These are phyloP conservation scores for Aureobasidium sp. DNA, from an alignment of 2,329 filamentous ascomycete species.

Conservation along the genomic window DNA sequence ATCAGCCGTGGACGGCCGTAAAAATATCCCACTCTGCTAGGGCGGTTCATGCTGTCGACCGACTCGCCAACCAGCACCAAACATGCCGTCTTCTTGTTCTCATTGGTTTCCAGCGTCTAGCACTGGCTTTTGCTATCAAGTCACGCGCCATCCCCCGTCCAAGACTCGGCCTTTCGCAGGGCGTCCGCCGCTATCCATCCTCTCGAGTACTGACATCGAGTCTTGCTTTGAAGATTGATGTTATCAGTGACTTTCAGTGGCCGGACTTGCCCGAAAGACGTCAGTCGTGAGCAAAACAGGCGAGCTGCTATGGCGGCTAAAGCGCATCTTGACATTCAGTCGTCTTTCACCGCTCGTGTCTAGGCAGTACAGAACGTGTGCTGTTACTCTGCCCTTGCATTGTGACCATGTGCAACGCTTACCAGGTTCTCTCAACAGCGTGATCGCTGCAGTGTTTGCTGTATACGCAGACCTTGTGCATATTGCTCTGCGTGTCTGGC, in stretches of 20 bases:
- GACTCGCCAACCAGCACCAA: background rate
- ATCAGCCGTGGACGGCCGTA: background rate
- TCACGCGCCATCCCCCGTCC: background rate
- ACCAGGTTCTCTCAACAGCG: slow-evolving; percentile 5
- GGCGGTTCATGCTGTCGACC: background rate
- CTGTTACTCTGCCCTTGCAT: background rate
- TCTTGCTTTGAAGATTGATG: background rate
- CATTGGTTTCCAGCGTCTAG: slow-evolving; percentile 9
- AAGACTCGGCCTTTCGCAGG: background rate
- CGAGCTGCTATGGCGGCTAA: background rate
- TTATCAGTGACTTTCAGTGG: background rate
- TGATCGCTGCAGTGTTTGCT: slow-evolving; percentile 11
- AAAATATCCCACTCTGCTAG: background rate
- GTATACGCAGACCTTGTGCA: background rate
- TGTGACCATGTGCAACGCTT: slow-evolving; percentile 10
- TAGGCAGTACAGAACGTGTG: background rate
- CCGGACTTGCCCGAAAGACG: background rate
- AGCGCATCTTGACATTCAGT: background rate
- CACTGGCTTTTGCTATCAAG: background rate
- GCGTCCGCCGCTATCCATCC: too few species aligned
- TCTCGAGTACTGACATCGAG: background rate
- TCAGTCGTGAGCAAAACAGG: background rate
- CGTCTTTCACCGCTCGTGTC: background rate
- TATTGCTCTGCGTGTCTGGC: background rate
- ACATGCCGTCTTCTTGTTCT: background rate